A percentile compares a stretch with the other conserved stretches of the same genome.
These are phyloP conservation scores for Ceratobasidium sp. DNA, from an alignment of 1,284 basidiomycete genomes.

Conservation along the genomic window DNA sequence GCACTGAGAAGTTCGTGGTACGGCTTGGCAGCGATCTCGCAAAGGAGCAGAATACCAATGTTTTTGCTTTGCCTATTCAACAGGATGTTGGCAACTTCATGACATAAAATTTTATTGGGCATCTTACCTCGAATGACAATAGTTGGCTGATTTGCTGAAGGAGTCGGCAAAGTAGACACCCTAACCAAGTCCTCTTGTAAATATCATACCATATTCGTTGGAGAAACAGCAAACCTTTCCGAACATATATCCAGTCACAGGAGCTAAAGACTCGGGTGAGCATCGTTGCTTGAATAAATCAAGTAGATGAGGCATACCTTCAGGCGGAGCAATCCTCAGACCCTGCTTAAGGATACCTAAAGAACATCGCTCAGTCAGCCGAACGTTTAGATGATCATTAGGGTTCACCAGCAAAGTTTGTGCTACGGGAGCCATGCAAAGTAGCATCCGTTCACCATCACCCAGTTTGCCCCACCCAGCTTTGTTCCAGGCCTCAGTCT, in stretches of 20 bases:
- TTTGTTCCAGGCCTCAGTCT: slow-evolving; percentile 60
- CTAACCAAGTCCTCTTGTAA: slow-evolving; percentile 19
- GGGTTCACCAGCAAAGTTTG: slow-evolving; percentile 62
- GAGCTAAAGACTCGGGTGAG: slow-evolving; percentile 44
- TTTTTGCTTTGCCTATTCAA: slow-evolving; percentile 34
- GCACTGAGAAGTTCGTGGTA: slow-evolving; percentile 40
- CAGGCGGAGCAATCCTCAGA: slow-evolving; percentile 70
- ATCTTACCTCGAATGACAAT: slow-evolving; percentile 37
- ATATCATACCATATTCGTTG: no score
- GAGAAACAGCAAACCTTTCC: slow-evolving; percentile 60
- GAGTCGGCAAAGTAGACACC: slow-evolving; percentile 63
- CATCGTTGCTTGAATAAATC: not conserved
- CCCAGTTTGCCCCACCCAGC: slow-evolving; percentile 57
- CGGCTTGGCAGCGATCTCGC: slow-evolving; percentile 42
- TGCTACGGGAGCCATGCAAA: slow-evolving; percentile 72
- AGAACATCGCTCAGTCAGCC: not conserved
- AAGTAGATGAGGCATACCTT: slow-evolving; percentile 47
- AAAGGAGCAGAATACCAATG: slow-evolving; percentile 43
- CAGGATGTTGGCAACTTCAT: not conserved
- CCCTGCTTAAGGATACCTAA: slow-evolving; percentile 67
- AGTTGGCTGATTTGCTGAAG: slow-evolving; percentile 41
- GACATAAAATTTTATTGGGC: not conserved
- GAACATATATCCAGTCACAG: slow-evolving; percentile 53
- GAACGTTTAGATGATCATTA: not conserved
- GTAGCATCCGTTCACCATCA: slow-evolving; percentile 62